Evolutionary conservation across 805 yeast genomes (phyloP).

Genomic region (Ogataea minuta): DNA sequence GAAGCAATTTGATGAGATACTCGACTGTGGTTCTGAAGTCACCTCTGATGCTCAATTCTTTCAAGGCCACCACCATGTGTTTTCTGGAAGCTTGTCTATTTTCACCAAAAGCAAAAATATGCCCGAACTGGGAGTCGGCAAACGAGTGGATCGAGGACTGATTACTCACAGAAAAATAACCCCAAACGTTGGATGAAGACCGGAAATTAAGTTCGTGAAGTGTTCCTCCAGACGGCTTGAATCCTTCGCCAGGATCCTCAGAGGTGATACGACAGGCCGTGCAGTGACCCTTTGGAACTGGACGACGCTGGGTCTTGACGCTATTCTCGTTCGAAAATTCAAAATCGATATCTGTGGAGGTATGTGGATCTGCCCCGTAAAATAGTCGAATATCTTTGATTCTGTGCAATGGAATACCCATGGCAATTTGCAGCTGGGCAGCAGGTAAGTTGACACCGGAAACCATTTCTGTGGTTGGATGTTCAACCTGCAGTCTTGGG

Average conservation of each 20-base stretch:
- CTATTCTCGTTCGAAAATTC: constrained; percentile 75
- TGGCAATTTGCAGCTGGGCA: constrained; percentile 97
- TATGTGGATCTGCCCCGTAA: constrained; percentile 95
- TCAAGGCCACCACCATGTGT: constrained; percentile 98
- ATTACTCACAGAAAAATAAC: constrained; percentile 95
- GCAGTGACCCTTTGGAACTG: constrained; percentile 96
- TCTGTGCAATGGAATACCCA: constrained; percentile 98
- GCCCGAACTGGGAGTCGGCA: constrained; percentile 98
- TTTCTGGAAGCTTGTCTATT: constrained; percentile 97
- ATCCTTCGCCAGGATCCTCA: constrained; percentile 99
- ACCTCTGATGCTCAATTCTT: constrained; percentile 95
- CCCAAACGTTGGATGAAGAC: constrained; percentile 98
- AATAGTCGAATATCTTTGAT: constrained; percentile 87
- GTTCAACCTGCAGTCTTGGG: constrained; percentile 99
- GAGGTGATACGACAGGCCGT: constrained; percentile 99
- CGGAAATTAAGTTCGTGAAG: constrained; percentile 95
- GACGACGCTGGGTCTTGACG: constrained; percentile 79
- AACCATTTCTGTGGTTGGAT: constrained; percentile 99
- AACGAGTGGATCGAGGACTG: constrained; percentile 97
- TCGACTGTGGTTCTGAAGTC: constrained; percentile 98
- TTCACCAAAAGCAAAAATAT: constrained; percentile 98
- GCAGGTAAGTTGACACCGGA: constrained; percentile 98
- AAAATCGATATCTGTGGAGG: constrained; percentile 86
- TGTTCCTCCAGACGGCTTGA: constrained; percentile 97
- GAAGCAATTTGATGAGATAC: constrained; percentile 89